A percentile compares a stretch with the other conserved stretches of the same genome.
phyloP scores from a whole-genome alignment of 1,139 yeast species.

The Tardiomyces depauwii region DNA sequence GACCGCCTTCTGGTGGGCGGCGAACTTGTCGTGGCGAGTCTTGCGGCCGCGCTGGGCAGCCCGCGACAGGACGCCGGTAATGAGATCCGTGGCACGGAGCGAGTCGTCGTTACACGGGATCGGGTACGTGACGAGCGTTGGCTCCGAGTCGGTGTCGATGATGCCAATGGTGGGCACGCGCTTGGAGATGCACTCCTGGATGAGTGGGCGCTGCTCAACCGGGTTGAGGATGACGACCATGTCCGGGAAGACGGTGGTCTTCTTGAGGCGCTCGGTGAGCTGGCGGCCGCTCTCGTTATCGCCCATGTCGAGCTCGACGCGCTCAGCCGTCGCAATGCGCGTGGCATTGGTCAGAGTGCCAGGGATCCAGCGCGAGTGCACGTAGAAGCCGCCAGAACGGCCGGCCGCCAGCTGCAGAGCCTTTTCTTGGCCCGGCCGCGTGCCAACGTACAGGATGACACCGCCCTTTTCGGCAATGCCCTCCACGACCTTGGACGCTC shows the following conservation, averaged over 20 bases:
- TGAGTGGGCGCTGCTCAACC: slow-evolving; percentile 70
- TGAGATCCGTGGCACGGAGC: slow-evolving; percentile 65
- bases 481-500: slow-evolving; percentile 70
- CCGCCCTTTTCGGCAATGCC: slow-evolving; percentile 84
- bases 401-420: slow-evolving; percentile 72
- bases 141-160: slow-evolving; percentile 89
- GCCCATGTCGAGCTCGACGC: slow-evolving; percentile 58
- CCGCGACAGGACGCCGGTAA: slow-evolving; percentile 71
- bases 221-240: slow-evolving; percentile 81
- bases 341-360: slow-evolving; percentile 86
- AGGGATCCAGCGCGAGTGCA: slow-evolving; percentile 84
- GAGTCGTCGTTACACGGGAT: slow-evolving; percentile 96
- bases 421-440: slow-evolving; percentile 65
- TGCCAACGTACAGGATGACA: slow-evolving; percentile 71
- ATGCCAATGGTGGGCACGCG: slow-evolving; percentile 91
- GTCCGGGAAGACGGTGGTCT: slow-evolving; percentile 62
- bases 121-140: slow-evolving; percentile 81
- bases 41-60: slow-evolving; percentile 74
- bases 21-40: slow-evolving; percentile 38
- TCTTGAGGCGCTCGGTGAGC: slow-evolving; percentile 30
- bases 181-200: slow-evolving; percentile 70
- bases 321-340: slow-evolving; percentile 47
- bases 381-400: slow-evolving; percentile 70
- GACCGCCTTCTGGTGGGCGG: slow-evolving; percentile 5
- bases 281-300: slow-evolving; percentile 40